phyloP scores from a whole-genome alignment of 192 early-diverging fungal species.

The Coemansia sp. region DNA sequence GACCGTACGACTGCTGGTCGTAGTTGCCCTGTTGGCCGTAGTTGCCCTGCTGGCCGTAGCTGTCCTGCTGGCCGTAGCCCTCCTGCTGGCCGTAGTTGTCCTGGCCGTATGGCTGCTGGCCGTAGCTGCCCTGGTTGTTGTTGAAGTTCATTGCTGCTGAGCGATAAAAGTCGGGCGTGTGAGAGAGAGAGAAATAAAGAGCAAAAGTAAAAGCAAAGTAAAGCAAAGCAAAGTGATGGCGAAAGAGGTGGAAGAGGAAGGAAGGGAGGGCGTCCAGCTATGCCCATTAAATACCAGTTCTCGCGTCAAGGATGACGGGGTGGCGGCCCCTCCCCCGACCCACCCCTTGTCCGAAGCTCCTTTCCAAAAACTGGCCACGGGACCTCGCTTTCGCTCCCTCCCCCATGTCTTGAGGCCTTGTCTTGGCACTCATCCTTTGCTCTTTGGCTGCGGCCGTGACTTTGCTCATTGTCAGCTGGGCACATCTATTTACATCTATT shows the following conservation, averaged over 20 bases:
- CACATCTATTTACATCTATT: not conserved
- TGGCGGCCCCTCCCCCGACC: not conserved
- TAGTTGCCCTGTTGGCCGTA: not conserved
- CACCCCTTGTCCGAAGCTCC: not conserved
- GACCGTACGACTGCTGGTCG: not conserved
- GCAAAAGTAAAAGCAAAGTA: conserved; percentile 3
- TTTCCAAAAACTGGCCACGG: not conserved
- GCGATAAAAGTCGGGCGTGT: not conserved
- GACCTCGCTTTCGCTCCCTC: not conserved
- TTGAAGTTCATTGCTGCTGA: conserved; percentile 11
- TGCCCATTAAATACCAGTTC: too few relatives aligned
- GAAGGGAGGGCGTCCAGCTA: not conserved
- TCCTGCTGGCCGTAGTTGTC: conserved; percentile 17
- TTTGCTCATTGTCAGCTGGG: not conserved
- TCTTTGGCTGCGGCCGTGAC: not conserved
- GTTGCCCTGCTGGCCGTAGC: conserved; percentile 6
- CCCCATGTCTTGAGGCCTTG: conserved; percentile 6
- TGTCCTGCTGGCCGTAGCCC: conserved; percentile 16
- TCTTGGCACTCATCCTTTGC: not conserved
- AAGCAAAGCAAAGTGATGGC: not conserved
- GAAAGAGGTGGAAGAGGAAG: not conserved
- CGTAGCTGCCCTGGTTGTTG: conserved; percentile 19
- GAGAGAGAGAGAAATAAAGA: not conserved
- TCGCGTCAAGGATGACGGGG: too few relatives aligned
- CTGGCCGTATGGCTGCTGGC: conserved; percentile 3